phyloP scores from a whole-genome alignment of 176 grass and related monocot species.

The Secale cereale region DNA sequence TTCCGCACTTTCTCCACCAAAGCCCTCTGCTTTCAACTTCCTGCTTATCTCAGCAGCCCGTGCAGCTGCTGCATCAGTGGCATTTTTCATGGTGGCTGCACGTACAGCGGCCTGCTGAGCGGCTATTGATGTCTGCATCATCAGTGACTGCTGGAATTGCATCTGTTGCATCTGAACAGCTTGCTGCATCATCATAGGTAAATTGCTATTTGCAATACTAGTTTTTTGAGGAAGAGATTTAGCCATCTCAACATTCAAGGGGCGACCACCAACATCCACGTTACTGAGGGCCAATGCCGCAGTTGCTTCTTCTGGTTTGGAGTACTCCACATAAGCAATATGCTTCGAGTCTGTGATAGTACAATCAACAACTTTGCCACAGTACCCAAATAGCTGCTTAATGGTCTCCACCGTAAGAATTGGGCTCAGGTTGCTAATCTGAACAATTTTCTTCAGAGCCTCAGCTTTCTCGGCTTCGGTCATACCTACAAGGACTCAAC shows the following conservation, averaged over 20 bases:
- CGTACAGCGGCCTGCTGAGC: constrained; percentile 74
- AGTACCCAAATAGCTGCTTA: constrained; percentile 86
- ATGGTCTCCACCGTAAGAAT: constrained; percentile 74
- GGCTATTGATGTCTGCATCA: constrained; percentile 78
- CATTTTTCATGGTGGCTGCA: constrained; percentile 96
- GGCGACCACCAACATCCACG: constrained; percentile 77
- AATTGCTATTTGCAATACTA: constrained; percentile 55
- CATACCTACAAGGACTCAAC: constrained; percentile 46
- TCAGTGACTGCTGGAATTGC: constrained; percentile 95
- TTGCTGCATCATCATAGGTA: constrained; percentile 97
- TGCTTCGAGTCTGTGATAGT: constrained; percentile 79
- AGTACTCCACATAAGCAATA: constrained; percentile 84
- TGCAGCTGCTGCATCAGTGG: constrained; percentile 88
- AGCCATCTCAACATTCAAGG: constrained; percentile 96
- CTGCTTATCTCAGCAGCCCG: constrained; percentile 96
- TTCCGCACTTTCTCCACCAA: constrained; percentile 37
- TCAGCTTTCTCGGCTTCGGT: constrained; percentile 49
- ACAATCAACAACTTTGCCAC: constrained; percentile 86
- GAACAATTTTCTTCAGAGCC: constrained; percentile 80
- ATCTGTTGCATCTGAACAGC: constrained; percentile 90
- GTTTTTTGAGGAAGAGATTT: constrained; percentile 74
- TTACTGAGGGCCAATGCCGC: constrained; percentile 73
- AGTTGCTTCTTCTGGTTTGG: constrained; percentile 87
- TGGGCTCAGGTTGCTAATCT: constrained; percentile 93
- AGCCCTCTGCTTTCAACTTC: constrained; percentile 84